Percentiles rank a stretch among this genome's conserved stretches.
Evolutionary conservation across 192 early-diverging fungal species (phyloP).

Genomic region (Fimicolochytrium jonesii): DNA sequence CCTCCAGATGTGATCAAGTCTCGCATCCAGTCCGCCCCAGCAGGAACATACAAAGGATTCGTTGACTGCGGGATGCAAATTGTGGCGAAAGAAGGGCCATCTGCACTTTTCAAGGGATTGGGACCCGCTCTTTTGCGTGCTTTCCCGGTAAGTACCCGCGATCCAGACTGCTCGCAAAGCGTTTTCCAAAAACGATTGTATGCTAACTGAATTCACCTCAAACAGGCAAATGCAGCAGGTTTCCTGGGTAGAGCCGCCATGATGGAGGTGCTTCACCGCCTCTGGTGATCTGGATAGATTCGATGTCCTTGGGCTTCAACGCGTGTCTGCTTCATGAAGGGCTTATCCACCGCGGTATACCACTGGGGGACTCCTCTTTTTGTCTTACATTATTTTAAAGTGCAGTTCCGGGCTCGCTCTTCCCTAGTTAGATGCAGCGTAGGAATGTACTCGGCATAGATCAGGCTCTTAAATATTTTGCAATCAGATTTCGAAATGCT

Average conservation of each 20-base stretch:
- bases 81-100: slow-evolving; percentile 68
- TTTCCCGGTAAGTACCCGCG: slow-evolving; percentile 49
- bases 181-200: not conserved
- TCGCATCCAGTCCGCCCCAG: slow-evolving; percentile 82
- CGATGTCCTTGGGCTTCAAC: too few species aligned
- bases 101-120: slow-evolving; percentile 80
- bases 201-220: not conserved
- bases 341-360: too few species aligned
- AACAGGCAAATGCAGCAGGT: slow-evolving; percentile 52
- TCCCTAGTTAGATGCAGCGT: too few species aligned
- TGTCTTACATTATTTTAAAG: too few species aligned
- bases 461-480: too few species aligned
- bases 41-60: slow-evolving; percentile 78
- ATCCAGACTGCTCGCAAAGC: not conserved
- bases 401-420: too few species aligned
- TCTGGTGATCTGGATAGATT: too few species aligned
- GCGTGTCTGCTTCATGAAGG: too few species aligned
- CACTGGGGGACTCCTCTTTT: too few species aligned
- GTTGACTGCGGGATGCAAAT: slow-evolving; percentile 68
- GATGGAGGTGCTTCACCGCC: slow-evolving; percentile 44
- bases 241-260: slow-evolving; percentile 46
- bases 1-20: slow-evolving; percentile 90
- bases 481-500: too few species aligned
- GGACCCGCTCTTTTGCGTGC: slow-evolving; percentile 89
- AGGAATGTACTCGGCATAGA: too few species aligned